Conservation (phyloP, 495 filamentous ascomycete species). For the Aspergillus wentii region DNA sequence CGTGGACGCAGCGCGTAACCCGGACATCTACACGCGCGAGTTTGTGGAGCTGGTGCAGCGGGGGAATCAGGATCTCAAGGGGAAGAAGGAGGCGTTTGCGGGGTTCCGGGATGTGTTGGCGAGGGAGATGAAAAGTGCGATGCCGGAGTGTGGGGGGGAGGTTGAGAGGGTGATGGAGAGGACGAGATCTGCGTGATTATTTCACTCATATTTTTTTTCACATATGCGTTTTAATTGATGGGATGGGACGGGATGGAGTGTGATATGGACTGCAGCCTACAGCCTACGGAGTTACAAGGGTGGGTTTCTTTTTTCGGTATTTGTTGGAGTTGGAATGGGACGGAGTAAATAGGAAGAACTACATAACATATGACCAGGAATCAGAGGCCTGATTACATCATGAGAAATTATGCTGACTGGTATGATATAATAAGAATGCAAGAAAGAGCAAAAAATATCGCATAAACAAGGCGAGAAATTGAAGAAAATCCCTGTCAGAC, state of each 20-base stretch:
- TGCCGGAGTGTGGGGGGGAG: conserved; percentile 73
- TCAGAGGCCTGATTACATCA: no score
- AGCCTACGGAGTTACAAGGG: no score
- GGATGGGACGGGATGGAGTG: not conserved
- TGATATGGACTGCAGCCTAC: no score
- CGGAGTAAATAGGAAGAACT: no score
- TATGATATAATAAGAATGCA: no score
- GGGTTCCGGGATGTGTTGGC: conserved; percentile 78
- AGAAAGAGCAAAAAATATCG: no score
- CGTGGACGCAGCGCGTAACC: conserved; percentile 89
- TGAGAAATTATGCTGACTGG: no score
- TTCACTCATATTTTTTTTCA: conserved; percentile 1
- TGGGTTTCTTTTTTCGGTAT: no score
- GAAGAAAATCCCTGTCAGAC: no score
- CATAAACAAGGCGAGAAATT: no score
- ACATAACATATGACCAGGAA: no score
- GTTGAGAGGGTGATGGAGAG: conserved; percentile 56
- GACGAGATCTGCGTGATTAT: conserved; percentile 27
- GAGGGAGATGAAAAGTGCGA: conserved; percentile 67
- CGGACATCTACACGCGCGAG: conserved; percentile 96
- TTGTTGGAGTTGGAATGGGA: no score
- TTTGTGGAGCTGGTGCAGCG: conserved; percentile 88
- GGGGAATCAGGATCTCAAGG: conserved; percentile 78
- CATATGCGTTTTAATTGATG: conserved; percentile 1
- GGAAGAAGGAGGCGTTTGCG: conserved; percentile 76